Evolutionary conservation across 306 rosid genomes (phyloP).

Genomic region (Luffa aegyptiaca): DNA sequence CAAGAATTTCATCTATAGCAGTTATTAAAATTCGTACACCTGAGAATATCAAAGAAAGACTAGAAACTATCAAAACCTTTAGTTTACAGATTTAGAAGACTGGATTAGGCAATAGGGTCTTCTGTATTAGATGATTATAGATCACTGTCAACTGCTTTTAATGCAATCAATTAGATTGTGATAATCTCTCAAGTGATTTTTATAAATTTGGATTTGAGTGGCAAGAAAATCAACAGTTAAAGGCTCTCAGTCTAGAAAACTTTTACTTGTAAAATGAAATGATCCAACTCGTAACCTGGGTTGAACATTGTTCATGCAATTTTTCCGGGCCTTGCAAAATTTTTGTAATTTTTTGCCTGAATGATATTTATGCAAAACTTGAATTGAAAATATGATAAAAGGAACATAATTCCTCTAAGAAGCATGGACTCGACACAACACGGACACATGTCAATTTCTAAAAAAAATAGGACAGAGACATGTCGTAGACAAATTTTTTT

Average conservation of each 20-base stretch:
- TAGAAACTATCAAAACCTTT: not conserved
- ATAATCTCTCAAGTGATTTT: not conserved
- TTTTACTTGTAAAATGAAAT: not conserved
- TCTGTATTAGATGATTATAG: not conserved
- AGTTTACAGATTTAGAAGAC: not conserved
- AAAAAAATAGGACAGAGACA: not conserved
- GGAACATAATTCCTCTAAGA: not conserved
- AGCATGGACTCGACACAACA: not conserved
- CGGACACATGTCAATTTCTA: not conserved
- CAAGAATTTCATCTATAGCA: slow-evolving; percentile 54
- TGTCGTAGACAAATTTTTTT: not conserved
- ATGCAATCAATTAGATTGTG: not conserved
- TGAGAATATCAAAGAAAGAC: slow-evolving; percentile 23
- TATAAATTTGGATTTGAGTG: not conserved
- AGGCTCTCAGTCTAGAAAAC: not conserved
- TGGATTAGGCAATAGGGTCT: not conserved
- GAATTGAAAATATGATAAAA: not conserved
- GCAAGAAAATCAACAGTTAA: not conserved
- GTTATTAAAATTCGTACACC: slow-evolving; percentile 52
- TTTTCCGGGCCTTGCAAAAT: not conserved
- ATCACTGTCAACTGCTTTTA: not conserved
- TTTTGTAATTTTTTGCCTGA: not conserved
- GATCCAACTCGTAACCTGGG: not conserved
- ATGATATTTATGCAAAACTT: not conserved
- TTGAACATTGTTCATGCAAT: not conserved